phyloP scores from a whole-genome alignment of 2,329 filamentous ascomycete genomes.

The Arthrobotrys megalospora region DNA sequence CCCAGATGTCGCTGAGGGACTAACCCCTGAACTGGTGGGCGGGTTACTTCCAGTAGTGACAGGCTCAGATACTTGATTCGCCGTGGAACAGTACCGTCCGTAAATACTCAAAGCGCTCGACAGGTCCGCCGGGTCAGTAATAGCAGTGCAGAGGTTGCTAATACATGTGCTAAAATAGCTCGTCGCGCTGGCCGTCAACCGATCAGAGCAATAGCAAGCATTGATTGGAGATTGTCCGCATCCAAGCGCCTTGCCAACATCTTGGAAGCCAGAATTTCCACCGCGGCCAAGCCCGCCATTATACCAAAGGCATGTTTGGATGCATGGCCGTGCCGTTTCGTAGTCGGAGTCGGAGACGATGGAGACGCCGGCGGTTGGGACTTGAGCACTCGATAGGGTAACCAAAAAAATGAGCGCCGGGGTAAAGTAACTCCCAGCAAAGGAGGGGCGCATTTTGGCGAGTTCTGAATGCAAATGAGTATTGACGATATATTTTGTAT shows the following conservation, averaged over 20 bases:
- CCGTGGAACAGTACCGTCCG: constrained; percentile 64
- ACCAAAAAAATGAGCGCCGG: constrained; percentile 11
- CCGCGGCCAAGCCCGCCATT: constrained; percentile 64
- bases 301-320: constrained; percentile 63
- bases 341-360: constrained; percentile 54
- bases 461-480: neutral
- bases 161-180: constrained; percentile 64
- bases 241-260: constrained; percentile 61
- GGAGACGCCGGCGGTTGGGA: constrained; percentile 43
- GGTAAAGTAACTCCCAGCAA: neutral
- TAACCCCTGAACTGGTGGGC: neutral
- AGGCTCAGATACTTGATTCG: constrained; percentile 53
- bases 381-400: constrained; percentile 20
- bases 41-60: neutral
- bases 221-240: constrained; percentile 64
- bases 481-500: neutral
- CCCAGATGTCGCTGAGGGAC: constrained; percentile 1
- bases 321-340: constrained; percentile 62
- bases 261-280: constrained; percentile 52
- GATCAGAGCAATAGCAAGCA: constrained; percentile 64
- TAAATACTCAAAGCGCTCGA: constrained; percentile 63
- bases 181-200: constrained; percentile 63
- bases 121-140: constrained; percentile 62
- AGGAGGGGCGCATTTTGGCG: neutral
- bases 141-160: constrained; percentile 62